These are phyloP conservation scores for Neurospora cerealis DNA, from an alignment of 495 filamentous ascomycete genomes.

Conservation along the genomic window DNA sequence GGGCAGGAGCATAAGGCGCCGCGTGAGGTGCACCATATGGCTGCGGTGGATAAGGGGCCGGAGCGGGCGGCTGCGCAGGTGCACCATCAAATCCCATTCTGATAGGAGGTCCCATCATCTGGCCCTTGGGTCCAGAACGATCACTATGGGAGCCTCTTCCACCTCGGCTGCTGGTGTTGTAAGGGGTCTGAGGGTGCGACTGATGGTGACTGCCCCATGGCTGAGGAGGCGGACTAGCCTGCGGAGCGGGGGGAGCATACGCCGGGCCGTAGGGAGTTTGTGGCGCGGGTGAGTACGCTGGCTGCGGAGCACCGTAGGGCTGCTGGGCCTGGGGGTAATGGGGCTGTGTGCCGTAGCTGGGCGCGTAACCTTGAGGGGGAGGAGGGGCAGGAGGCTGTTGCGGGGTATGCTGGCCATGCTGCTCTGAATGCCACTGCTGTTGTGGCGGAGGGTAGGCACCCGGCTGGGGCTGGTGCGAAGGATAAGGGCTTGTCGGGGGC, in stretches of 20 bases:
- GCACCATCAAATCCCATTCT: constrained; percentile 46
- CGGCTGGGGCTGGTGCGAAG: constrained; percentile 9
- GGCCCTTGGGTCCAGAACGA: constrained; percentile 34
- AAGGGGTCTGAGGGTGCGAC: constrained; percentile 31
- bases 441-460: background rate
- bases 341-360: constrained; percentile 41
- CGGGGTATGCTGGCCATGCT: constrained; percentile 14
- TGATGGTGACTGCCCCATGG: constrained; percentile 25
- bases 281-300: constrained; percentile 11
- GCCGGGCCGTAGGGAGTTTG: constrained; percentile 25
- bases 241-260: constrained; percentile 22
- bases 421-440: constrained; percentile 18
- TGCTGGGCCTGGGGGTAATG: constrained; percentile 22
- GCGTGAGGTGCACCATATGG: constrained; percentile 13
- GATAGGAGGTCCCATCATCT: constrained; percentile 49
- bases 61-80: constrained; percentile 24
- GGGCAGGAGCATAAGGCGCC: constrained; percentile 21
- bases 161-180: constrained; percentile 42
- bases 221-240: constrained; percentile 27
- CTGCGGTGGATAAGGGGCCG: constrained; percentile 21
- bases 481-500: constrained; percentile 12
- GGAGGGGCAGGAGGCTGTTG: constrained; percentile 22
- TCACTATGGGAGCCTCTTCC: constrained; percentile 42
- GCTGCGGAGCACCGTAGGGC: constrained; percentile 19
- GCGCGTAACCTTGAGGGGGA: constrained; percentile 37